A percentile compares a stretch with the other conserved stretches of the same genome.
These are phyloP conservation scores for Haemoproteus tartakovskyi DNA, from an alignment of 169 alveolate species.

Conservation along the genomic window DNA sequence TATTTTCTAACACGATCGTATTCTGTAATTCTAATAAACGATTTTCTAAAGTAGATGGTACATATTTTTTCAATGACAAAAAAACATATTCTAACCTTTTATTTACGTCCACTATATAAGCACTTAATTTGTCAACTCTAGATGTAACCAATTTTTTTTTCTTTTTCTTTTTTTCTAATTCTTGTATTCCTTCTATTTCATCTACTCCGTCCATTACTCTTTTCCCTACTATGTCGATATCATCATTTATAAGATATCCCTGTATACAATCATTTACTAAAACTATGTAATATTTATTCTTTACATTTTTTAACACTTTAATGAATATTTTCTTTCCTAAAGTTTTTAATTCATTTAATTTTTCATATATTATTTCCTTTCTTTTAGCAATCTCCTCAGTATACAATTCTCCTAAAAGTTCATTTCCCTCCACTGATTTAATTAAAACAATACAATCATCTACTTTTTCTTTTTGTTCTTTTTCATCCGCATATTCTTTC, in stretches of 20 bases:
- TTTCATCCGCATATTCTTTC: background rate
- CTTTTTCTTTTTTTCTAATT: too few relatives aligned
- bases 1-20: conserved; percentile 36
- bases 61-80: conserved; percentile 20
- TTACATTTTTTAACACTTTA: conserved; percentile 54
- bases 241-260: conserved; percentile 47
- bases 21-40: conserved; percentile 23
- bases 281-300: conserved; percentile 56
- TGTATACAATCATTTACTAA: conserved; percentile 55
- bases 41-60: conserved; percentile 2
- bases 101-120: conserved; percentile 61
- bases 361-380: conserved; percentile 57
- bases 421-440: conserved; percentile 14
- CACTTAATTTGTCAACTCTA: conserved; percentile 41
- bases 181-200: too few relatives aligned
- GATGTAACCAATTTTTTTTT: background rate
- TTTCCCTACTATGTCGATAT: background rate
- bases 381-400: conserved; percentile 42
- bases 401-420: conserved; percentile 46
- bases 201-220: background rate
- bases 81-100: conserved; percentile 60
- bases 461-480: background rate
- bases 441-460: conserved; percentile 27
- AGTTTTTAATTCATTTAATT: conserved; percentile 35
- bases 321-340: conserved; percentile 42